Evolutionary conservation across 1,284 basidiomycete genomes (phyloP).

Genomic region (Porphyrellus sp.): DNA sequence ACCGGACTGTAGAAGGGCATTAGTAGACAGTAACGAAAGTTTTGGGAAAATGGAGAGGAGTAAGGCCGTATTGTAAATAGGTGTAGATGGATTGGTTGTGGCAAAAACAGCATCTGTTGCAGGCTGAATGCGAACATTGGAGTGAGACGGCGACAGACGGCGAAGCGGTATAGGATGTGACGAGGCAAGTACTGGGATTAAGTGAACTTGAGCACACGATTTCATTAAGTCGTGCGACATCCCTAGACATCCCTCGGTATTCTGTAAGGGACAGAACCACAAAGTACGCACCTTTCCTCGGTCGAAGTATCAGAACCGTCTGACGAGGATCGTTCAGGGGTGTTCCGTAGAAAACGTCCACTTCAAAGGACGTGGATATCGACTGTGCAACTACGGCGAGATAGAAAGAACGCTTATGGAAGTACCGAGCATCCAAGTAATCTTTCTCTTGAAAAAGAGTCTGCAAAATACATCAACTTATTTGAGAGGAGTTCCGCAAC

Average conservation of each 20-base stretch:
- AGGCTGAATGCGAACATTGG: conserved; percentile 57
- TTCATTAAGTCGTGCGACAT: conserved; percentile 64
- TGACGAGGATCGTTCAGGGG: conserved; percentile 63
- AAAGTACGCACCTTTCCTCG: conserved; percentile 48
- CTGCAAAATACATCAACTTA: conserved; percentile 37
- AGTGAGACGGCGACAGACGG: conserved; percentile 74
- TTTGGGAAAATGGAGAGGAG: conserved; percentile 66
- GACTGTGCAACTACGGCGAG: conserved; percentile 77
- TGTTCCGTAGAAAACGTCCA: conserved; percentile 62
- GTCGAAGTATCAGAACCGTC: conserved; percentile 63
- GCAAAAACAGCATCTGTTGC: conserved; percentile 8
- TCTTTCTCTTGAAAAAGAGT: conserved; percentile 92
- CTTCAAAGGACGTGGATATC: conserved; percentile 48
- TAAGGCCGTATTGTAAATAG: conserved; percentile 78
- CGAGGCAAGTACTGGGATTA: conserved; percentile 67
- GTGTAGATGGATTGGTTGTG: conserved; percentile 47
- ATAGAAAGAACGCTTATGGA: conserved; percentile 92
- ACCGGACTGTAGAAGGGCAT: conserved; percentile 60
- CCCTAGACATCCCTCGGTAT: conserved; percentile 38
- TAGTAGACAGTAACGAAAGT: conserved; percentile 65
- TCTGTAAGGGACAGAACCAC: conserved; percentile 19
- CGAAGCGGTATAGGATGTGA: conserved; percentile 58
- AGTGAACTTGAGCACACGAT: conserved; percentile 65
- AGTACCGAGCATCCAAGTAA: conserved; percentile 85
- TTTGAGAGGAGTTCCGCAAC: background rate